Evolutionary conservation across 192 early-diverging fungal species (phyloP).

Genomic region (Paraglomus brasilianum): DNA sequence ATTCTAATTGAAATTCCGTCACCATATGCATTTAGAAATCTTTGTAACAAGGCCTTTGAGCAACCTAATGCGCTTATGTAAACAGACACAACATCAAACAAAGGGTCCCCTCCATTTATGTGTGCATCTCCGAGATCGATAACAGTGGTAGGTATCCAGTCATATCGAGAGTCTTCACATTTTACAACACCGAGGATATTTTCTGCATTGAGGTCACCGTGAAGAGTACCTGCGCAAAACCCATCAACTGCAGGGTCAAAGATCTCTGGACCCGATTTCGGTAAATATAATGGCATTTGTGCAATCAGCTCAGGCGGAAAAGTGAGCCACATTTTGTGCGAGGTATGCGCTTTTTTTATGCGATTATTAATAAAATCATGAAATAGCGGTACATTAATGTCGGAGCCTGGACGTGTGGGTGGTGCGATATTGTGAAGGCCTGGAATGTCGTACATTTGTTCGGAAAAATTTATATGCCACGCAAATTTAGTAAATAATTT

Average conservation of each 20-base stretch:
- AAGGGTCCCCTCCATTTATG: constrained; percentile 34
- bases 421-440: not conserved
- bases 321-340: constrained; percentile 34
- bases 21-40: constrained; percentile 27
- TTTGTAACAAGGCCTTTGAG: constrained; percentile 21
- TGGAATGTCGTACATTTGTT: no score
- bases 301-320: constrained; percentile 40
- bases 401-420: not conserved
- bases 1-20: constrained; percentile 22
- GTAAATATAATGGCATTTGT: constrained; percentile 34
- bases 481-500: not conserved
- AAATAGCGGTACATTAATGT: not conserved
- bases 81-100: constrained; percentile 38
- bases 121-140: constrained; percentile 14
- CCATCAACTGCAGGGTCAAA: constrained; percentile 32
- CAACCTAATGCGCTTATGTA: constrained; percentile 38
- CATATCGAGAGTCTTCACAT: not conserved
- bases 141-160: not conserved
- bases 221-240: constrained; percentile 30
- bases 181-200: constrained; percentile 34
- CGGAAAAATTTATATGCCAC: no score
- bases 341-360: not conserved
- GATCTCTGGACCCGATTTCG: constrained; percentile 17
- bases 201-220: constrained; percentile 41
- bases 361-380: not conserved